Base-by-base conservation (phyloP, 2,329 filamentous ascomycete genomes). In the Alternaria panax region DNA sequence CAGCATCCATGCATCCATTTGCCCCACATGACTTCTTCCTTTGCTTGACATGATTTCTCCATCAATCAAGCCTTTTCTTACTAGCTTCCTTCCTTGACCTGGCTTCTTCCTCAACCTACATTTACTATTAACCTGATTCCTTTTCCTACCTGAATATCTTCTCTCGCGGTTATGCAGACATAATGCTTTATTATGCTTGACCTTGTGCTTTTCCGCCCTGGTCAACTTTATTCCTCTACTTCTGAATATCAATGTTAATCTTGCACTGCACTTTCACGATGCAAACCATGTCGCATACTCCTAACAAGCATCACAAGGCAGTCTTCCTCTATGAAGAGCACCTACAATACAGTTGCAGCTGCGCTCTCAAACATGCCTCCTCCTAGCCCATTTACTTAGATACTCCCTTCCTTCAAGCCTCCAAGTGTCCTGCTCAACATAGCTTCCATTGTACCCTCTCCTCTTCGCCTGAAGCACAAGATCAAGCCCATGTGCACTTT, bases 401-500 rank as follows among this genome's bases (percentile, higher is more conserved):
- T 69, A 76, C 61, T 77, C 75, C 40, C 83, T 82, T 8, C 81
- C 81, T 36, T 74, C 78, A 38, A 76, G 52, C 60, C 82, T 76
- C 52, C 67, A 84, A 32, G 79, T 81, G 71, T 84, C 82, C 52
- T 74, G 65, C 64, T 78, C 76, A 0, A 77, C 73, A 71, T 72
- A 77, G 50, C 77, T 74, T 65, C 82, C 82, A 56, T 78, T 74
- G 51, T 77, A 70, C n/a, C 76, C 76, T 20, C 73, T 68, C 0
- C 75, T 75, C 12, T 79, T 76, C 8, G 79, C 80, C 70, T 83
- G 79, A 53, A 81, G 76, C 5, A 84, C 82, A 60, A 83, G 74
- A 64, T 83, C 76, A 66, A 78, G 46, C 2, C 81, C 80, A 5
- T 70, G 66, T 2, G 60, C 61, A 16, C 75, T 60, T n/a, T 71